phyloP scores from a whole-genome alignment of 139 green algal genomes.

The Haematococcus sp. region DNA sequence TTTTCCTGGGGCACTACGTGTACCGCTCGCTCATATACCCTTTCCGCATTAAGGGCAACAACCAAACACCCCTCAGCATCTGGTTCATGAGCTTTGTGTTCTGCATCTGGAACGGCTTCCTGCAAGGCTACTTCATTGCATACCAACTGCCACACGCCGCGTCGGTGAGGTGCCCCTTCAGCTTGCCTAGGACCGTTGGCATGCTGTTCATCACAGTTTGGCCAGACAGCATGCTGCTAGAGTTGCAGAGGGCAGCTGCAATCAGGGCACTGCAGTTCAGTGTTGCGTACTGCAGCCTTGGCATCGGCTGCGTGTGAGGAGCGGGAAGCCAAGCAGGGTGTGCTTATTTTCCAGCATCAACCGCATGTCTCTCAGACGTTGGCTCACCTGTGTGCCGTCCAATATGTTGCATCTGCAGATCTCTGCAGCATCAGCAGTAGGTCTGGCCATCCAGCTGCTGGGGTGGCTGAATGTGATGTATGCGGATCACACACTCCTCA shows the following conservation, averaged over 20 bases:
- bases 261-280: neutral
- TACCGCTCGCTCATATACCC: constrained; percentile 63
- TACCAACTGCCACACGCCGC: constrained; percentile 10
- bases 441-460: constrained; percentile 41
- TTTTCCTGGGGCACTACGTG: constrained; percentile 53
- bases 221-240: too few species aligned
- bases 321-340: too few species aligned
- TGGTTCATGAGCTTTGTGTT: constrained; percentile 58
- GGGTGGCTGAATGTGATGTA: constrained; percentile 63
- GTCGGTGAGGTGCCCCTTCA: constrained; percentile 15
- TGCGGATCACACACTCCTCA: constrained; percentile 53
- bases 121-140: constrained; percentile 51
- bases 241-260: too few species aligned
- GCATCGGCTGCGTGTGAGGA: too few species aligned
- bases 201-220: too few species aligned
- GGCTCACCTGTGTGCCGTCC: too few species aligned
- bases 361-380: too few species aligned
- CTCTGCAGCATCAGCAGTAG: constrained; percentile 12
- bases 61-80: constrained; percentile 59
- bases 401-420: too few species aligned
- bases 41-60: constrained; percentile 39
- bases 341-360: too few species aligned
- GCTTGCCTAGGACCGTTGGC: neutral
- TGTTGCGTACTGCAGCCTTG: neutral
- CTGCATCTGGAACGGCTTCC: constrained; percentile 70